Evolutionary conservation across 2,329 filamentous ascomycete species (phyloP), one percentile per base, ranked within the genome.

Genomic region (Chaetomiaceae sp.): DNA sequence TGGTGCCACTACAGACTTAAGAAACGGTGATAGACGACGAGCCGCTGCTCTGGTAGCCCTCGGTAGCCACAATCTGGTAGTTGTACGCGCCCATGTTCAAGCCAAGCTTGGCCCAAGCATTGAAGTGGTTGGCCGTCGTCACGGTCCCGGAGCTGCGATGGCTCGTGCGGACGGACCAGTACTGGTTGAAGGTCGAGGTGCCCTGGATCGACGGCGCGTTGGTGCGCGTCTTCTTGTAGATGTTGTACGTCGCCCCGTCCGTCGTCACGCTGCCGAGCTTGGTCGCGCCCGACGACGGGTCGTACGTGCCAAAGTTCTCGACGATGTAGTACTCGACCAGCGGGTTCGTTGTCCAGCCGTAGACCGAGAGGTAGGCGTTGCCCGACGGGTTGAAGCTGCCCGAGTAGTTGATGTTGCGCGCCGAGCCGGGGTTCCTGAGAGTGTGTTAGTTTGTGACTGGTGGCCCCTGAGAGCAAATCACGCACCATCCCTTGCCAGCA

Each of bases 321-420:
- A 79, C 67, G 48, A 80, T 72, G 64, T 79, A 79, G 65, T 78
- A 79, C 54, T 79, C 76, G 57, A 78, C 66, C 15, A 77, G 62
- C 0, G 74, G 74, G 58, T 68, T 69, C 15, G 59, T 64, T 2
- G 72, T 75, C 75, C 77, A 81, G 36, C 76, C 76, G 56, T 80
- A 80, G n/a, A 80, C 60, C 11, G 75, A 62, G 14, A 81, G 68
- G 58, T 79, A 79, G 27, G 65, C 61, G 0, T 63, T 63, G 1
- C 65, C 66, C 2, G 57, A 65, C 33, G 66, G 64, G 6, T 56
- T 56, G 49, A 67, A 69, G 12, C 62, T 62, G 24, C 66, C 66
- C 2, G 41, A 56, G 54, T 66, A 68, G 15, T 53, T 61, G 47
- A 68, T 63, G 12, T 58, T 51, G 22, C 4, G n/a, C 14, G 24